A percentile compares a stretch with the other conserved stretches of the same genome.
phyloP scores from a whole-genome alignment of 129 eudicot genomes.

The carrot (Daucus carota) region DH1_v3.0 NC_030383.2:6228001-6228500 shows the following conservation, averaged over 20 bases:
- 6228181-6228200: slow-evolving; percentile 33
- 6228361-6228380: slow-evolving; percentile 69
- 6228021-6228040: slow-evolving; percentile 42
- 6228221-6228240: neutral
- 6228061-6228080: slow-evolving; percentile 71
- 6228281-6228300: slow-evolving; percentile 27
- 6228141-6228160: slow-evolving; percentile 50
- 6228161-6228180: slow-evolving; percentile 38
- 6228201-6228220: neutral
- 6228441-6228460: slow-evolving; percentile 53
- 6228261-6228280: neutral
- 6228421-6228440: slow-evolving; percentile 53
- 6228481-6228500: slow-evolving; percentile 57
- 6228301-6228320: slow-evolving; percentile 56
- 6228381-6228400: slow-evolving; percentile 54
- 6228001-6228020: slow-evolving; percentile 41
- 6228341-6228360: slow-evolving; percentile 82
- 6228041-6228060: slow-evolving; percentile 54
- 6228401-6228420: slow-evolving; percentile 40
- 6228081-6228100: slow-evolving; percentile 74
- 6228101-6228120: slow-evolving; percentile 52
- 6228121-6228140: slow-evolving; percentile 38
- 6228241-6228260: neutral
- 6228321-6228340: slow-evolving; percentile 71
- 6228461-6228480: slow-evolving; percentile 20